Percentiles rank a stretch among this genome's conserved stretches.
These are phyloP conservation scores for Tolypocladium amazonense DNA, from an alignment of 2,329 filamentous ascomycete species.

Conservation along the genomic window DNA sequence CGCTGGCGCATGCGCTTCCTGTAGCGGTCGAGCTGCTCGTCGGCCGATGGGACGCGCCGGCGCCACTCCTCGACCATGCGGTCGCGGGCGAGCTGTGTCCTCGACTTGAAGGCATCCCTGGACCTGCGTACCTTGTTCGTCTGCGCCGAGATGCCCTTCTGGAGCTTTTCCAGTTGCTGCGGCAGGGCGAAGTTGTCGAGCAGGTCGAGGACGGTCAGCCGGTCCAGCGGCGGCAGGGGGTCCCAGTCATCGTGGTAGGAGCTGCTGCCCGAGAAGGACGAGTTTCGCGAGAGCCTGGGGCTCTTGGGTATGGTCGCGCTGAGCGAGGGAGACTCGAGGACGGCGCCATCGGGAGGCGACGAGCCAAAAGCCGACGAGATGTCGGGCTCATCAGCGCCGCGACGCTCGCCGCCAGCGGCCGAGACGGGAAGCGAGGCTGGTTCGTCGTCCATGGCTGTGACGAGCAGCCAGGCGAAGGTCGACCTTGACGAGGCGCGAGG, in stretches of 20 bases:
- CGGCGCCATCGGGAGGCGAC: slow-evolving; percentile 31
- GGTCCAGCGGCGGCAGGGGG: slow-evolving; percentile 75
- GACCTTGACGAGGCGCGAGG: neutral
- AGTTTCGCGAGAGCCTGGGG: slow-evolving; percentile 58
- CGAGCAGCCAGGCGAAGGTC: neutral
- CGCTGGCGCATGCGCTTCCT: slow-evolving; percentile 74
- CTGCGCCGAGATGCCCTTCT: slow-evolving; percentile 71
- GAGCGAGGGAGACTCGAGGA: slow-evolving; percentile 40
- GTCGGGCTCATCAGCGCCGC: slow-evolving; percentile 31
- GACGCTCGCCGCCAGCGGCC: neutral
- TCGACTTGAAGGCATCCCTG: slow-evolving; percentile 67
- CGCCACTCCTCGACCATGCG: slow-evolving; percentile 91
- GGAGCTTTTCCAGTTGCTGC: slow-evolving; percentile 83
- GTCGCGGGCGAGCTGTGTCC: slow-evolving; percentile 69
- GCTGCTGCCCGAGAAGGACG: slow-evolving; percentile 74
- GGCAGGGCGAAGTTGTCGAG: slow-evolving; percentile 88
- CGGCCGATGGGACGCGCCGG: slow-evolving; percentile 71
- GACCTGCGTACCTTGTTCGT: slow-evolving; percentile 78
- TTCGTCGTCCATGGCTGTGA: neutral
- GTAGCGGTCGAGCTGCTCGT: slow-evolving; percentile 89
- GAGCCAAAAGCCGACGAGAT: slow-evolving; percentile 27
- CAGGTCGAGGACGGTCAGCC: slow-evolving; percentile 82
- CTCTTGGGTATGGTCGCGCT: slow-evolving; percentile 35
- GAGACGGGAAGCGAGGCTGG: neutral
- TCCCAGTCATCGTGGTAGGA: slow-evolving; percentile 88